These are phyloP conservation scores for Abortiporus biennis DNA, from an alignment of 1,284 basidiomycete genomes.

Conservation along the genomic window DNA sequence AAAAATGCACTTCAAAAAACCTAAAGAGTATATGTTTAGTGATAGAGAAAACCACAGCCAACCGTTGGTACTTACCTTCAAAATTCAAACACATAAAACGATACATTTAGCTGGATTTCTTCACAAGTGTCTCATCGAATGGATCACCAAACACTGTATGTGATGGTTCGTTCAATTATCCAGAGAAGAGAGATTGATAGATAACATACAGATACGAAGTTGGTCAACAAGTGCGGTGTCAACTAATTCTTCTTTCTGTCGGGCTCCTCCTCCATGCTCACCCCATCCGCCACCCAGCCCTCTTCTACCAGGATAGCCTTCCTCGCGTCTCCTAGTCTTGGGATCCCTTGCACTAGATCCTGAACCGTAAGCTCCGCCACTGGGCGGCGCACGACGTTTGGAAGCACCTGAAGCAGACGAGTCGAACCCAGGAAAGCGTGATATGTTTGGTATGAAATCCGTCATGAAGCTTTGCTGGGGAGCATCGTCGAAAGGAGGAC, in stretches of 20 bases:
- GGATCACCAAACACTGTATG: slow-evolving; percentile 39
- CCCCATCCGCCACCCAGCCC: slow-evolving; percentile 13
- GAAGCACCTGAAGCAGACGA: too few relatives aligned
- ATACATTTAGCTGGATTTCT: slow-evolving; percentile 14
- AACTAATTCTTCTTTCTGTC: slow-evolving; percentile 35
- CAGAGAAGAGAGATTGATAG: not conserved
- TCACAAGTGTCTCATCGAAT: slow-evolving; percentile 32
- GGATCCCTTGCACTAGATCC: slow-evolving; percentile 26
- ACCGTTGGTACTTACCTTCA: too few relatives aligned
- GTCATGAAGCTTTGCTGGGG: too few relatives aligned
- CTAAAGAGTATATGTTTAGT: too few relatives aligned
- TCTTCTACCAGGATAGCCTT: slow-evolving; percentile 14
- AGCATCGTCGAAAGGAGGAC: too few relatives aligned
- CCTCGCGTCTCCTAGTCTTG: slow-evolving; percentile 36
- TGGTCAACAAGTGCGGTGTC: slow-evolving; percentile 31
- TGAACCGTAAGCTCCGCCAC: slow-evolving; percentile 13
- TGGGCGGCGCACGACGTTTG: slow-evolving; percentile 28
- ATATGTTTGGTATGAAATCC: too few relatives aligned
- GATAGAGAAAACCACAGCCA: too few relatives aligned
- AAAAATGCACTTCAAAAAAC: too few relatives aligned
- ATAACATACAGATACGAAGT: slow-evolving; percentile 30
- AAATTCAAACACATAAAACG: not conserved
- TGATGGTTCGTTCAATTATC: too few relatives aligned
- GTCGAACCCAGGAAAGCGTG: too few relatives aligned
- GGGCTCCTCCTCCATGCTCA: slow-evolving; percentile 10